Conservation (phyloP, 306 rosid genomes). For the Purshia tridentata region DNA sequence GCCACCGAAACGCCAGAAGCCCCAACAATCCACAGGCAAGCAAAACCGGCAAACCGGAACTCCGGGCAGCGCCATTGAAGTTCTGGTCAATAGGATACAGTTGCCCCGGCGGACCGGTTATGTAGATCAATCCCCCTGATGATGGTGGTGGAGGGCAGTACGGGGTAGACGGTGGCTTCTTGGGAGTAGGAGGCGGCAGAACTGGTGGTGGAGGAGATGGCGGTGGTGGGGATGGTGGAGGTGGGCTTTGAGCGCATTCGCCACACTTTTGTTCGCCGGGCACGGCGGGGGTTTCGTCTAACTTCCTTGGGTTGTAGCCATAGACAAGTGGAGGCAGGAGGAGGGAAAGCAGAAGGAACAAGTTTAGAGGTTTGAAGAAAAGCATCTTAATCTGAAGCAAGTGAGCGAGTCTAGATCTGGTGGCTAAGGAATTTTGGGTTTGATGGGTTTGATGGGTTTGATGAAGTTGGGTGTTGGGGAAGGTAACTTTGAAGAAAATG, state of each 20-base stretch:
- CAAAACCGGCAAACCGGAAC: slow-evolving; percentile 5
- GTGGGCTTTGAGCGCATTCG: slow-evolving; percentile 26
- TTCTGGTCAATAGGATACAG: slow-evolving; percentile 34
- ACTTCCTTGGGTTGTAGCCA: neutral
- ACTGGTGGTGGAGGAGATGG: slow-evolving; percentile 18
- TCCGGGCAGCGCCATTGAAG: slow-evolving; percentile 20
- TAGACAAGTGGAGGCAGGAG: neutral
- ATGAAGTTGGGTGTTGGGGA: no score
- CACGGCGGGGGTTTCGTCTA: neutral
- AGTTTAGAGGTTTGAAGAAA: slow-evolving; percentile 18
- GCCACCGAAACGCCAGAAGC: slow-evolving; percentile 26
- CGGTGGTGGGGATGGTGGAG: slow-evolving; percentile 26
- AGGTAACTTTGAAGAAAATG: no score
- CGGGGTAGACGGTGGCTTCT: slow-evolving; percentile 12
- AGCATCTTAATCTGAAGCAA: slow-evolving; percentile 12
- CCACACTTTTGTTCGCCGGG: slow-evolving; percentile 27
- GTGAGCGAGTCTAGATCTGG: no score
- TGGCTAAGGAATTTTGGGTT: no score
- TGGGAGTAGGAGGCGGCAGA: slow-evolving; percentile 16
- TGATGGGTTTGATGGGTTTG: no score
- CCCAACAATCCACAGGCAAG: slow-evolving; percentile 28
- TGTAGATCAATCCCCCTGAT: slow-evolving; percentile 19
- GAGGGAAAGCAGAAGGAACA: neutral
- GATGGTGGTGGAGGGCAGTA: slow-evolving; percentile 41
- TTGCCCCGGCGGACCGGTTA: slow-evolving; percentile 46